Base-by-base conservation (phyloP, 2,329 filamentous ascomycete species). In the Stagonosporopsis chrysanthemi region DNA sequence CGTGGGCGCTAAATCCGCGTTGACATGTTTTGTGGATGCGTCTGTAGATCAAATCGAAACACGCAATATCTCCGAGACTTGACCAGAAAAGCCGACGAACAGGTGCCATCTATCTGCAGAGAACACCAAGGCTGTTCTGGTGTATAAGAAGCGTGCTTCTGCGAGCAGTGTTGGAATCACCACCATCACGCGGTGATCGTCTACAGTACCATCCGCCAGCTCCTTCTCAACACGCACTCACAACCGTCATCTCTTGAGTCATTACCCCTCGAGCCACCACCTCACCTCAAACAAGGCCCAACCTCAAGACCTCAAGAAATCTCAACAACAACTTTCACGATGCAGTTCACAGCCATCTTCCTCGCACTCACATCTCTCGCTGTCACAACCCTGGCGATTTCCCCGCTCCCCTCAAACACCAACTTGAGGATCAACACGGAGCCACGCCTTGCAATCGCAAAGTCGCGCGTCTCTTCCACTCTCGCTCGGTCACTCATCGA, bases 51-150 rank as follows among this genome's bases (percentile, higher is more conserved):
- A 24, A 12, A 33, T 44, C 14, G 19, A 38, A 12, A 52, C n/a
- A 28, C 17, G 24, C 7, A 52, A 57, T 57, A 12, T 52, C 42
- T 33, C 3, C 28, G 54, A 48, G 26, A 52, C 54, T 14, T 23
- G 17, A 23, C n/a, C 38, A 48, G 14, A 6, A 14, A 40, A 17
- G 31, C 19, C 6, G 26, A 29, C 19, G 36, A 23, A 39, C 19
- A 15, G 39, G 3, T 14, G 19, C 33, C 15, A 31, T 51, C 6
- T 47, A 51, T 24, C n/a, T 41, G 38, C 29, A 22, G 26, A 41
- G 23, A 12, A 9, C 6, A 17, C 22, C 14, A 14, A 15, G 14
- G 3, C 22, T 14, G 4, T 14, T 5, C 1, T 15, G 33, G 15
- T 38, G n/a, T 52, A 56, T 56, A 56, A 52, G 43, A 39, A 3